phyloP scores from a whole-genome alignment of 495 filamentous ascomycete genomes.

The Aspergillus panamensis region DNA sequence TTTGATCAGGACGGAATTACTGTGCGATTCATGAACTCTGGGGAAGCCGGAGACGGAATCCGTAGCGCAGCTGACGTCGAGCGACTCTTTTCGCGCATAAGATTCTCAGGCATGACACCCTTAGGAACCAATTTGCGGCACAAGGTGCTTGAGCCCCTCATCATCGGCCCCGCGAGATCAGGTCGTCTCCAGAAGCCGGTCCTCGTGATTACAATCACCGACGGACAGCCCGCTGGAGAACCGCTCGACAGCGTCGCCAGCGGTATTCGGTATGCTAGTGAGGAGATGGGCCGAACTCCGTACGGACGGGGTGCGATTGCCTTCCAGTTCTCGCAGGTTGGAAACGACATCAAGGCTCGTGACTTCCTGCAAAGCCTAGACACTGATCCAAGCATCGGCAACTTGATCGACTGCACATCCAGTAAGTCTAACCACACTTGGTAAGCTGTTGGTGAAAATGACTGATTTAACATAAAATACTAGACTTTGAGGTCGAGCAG shows the following conservation, averaged over 20 bases:
- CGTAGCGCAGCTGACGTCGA: constrained; percentile 56
- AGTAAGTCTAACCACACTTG: constrained; percentile 46
- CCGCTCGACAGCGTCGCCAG: constrained; percentile 47
- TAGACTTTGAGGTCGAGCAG: constrained; percentile 64
- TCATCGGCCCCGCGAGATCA: constrained; percentile 48
- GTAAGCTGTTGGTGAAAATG: no score
- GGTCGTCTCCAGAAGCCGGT: constrained; percentile 59
- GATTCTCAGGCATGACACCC: constrained; percentile 66
- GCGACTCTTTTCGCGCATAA: constrained; percentile 51
- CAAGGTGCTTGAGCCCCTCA: constrained; percentile 61
- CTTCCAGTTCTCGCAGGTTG: constrained; percentile 74
- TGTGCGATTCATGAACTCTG: constrained; percentile 68
- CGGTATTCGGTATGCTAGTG: constrained; percentile 46
- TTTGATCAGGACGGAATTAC: constrained; percentile 70
- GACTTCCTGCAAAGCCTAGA: constrained; percentile 62
- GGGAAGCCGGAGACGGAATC: constrained; percentile 50
- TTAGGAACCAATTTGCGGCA: constrained; percentile 58
- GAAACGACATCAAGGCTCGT: constrained; percentile 62
- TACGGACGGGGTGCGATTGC: constrained; percentile 53
- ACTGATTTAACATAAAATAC: no score
- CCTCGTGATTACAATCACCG: constrained; percentile 68
- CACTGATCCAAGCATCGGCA: constrained; percentile 58
- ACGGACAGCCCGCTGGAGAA: constrained; percentile 62
- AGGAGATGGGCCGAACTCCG: constrained; percentile 42
- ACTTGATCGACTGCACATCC: constrained; percentile 67